Conservation (phyloP, 768 basidiomycete genomes). For the Leccinum disarticulatum region DNA sequence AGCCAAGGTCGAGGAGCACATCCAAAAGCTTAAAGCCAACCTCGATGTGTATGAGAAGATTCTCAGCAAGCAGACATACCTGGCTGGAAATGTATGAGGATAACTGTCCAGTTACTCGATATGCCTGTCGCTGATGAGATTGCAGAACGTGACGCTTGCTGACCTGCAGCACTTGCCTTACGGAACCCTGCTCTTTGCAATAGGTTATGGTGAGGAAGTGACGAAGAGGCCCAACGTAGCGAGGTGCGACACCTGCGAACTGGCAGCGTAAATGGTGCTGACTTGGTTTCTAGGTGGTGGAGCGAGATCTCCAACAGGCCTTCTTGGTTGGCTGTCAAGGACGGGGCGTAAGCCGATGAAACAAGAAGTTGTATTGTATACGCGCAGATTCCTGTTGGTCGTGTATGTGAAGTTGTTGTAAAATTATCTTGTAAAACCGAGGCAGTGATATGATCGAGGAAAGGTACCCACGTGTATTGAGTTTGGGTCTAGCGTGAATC, state of each 20-base stretch:
- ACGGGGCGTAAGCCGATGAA: background rate
- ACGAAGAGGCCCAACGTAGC: constrained; percentile 41
- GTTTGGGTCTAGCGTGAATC: background rate
- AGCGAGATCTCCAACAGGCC: constrained; percentile 39
- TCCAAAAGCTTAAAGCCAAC: constrained; percentile 29
- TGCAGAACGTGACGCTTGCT: constrained; percentile 49
- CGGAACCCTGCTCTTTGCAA: constrained; percentile 28
- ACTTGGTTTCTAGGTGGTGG: constrained; percentile 46
- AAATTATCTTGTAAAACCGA: background rate
- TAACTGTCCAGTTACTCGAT: background rate
- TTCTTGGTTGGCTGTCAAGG: background rate
- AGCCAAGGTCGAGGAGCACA: constrained; percentile 13
- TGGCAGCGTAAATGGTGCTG: background rate
- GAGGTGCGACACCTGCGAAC: constrained; percentile 33
- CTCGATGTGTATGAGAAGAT: constrained; percentile 56
- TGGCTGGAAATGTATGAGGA: constrained; percentile 53
- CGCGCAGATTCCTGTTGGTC: background rate
- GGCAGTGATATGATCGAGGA: background rate
- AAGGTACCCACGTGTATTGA: background rate
- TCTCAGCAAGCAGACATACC: constrained; percentile 52
- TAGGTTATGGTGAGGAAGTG: constrained; percentile 32
- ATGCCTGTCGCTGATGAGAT: background rate
- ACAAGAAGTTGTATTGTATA: background rate
- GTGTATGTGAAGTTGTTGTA: background rate
- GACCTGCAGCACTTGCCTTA: constrained; percentile 60